A percentile compares a stretch with the other conserved stretches of the same genome.
These are phyloP conservation scores for Ophiostoma sp. DNA, from an alignment of 2,329 filamentous ascomycete species.

Conservation along the genomic window DNA sequence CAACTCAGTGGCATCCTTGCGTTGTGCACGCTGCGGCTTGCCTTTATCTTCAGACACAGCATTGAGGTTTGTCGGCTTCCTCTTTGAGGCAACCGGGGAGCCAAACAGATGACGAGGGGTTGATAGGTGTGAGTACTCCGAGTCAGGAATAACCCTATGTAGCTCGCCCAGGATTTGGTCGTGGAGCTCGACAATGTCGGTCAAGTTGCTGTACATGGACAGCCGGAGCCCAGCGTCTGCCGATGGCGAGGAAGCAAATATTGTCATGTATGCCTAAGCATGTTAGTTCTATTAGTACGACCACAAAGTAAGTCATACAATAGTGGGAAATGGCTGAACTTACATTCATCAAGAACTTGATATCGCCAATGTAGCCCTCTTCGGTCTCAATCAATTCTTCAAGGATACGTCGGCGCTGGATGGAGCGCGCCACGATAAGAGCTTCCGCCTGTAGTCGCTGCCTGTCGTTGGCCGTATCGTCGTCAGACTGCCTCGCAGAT, in stretches of 20 bases:
- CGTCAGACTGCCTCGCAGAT: constrained; percentile 56
- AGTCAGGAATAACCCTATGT: constrained; percentile 63
- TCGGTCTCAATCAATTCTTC: constrained; percentile 84
- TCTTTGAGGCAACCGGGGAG: constrained; percentile 26
- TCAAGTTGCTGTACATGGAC: constrained; percentile 72
- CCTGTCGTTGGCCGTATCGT: constrained; percentile 44
- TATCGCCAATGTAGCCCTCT: constrained; percentile 78
- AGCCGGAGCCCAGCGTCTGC: constrained; percentile 59
- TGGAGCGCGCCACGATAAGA: constrained; percentile 62
- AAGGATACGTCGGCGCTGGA: constrained; percentile 71
- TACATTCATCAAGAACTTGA: constrained; percentile 83
- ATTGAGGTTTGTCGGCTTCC: constrained; percentile 46
- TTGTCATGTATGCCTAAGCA: constrained; percentile 64
- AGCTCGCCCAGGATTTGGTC: constrained; percentile 73
- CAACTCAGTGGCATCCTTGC: constrained; percentile 43
- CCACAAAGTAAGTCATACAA: no score
- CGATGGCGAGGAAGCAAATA: constrained; percentile 65
- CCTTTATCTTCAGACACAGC: constrained; percentile 40
- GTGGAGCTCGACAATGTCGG: constrained; percentile 75
- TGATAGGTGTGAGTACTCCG: constrained; percentile 47
- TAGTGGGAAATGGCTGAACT: constrained; percentile 29
- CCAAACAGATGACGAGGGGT: constrained; percentile 35
- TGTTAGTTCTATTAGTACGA: constrained; percentile 17
- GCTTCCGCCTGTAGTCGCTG: constrained; percentile 52
- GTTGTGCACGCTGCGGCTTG: constrained; percentile 30